Evolutionary conservation across 2,329 filamentous ascomycete genomes (phyloP).

Genomic region (Periconia macrospinosa): DNA sequence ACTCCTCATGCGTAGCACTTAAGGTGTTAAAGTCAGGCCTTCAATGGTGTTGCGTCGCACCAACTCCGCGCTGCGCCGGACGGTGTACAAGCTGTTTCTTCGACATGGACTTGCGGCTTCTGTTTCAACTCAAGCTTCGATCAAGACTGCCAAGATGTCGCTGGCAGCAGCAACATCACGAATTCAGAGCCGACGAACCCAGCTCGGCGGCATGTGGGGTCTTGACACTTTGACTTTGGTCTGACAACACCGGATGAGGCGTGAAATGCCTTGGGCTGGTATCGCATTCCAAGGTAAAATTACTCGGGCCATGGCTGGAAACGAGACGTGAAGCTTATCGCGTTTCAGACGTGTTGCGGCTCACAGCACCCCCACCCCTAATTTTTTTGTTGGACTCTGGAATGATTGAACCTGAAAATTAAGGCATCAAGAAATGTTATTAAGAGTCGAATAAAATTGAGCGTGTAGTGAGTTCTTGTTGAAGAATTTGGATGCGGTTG

Average conservation of each 20-base stretch:
- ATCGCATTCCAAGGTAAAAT: constrained; percentile 16
- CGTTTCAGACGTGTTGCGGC: constrained; percentile 16
- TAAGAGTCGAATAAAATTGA: not conserved
- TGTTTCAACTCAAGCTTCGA: not conserved
- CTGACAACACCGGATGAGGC: constrained; percentile 12
- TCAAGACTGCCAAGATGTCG: not conserved
- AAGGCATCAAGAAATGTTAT: constrained; percentile 2
- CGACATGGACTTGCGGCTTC: not conserved
- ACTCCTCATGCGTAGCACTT: too few species aligned
- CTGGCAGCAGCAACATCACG: not conserved
- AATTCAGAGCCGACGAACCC: not conserved
- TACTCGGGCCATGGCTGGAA: constrained; percentile 12
- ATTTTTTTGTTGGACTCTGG: not conserved
- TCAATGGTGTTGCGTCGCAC: not conserved
- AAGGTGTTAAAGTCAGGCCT: not conserved
- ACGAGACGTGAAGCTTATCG: constrained; percentile 8
- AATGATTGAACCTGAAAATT: not conserved
- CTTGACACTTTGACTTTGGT: constrained; percentile 5
- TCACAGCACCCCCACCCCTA: constrained; percentile 3
- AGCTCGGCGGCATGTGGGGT: constrained; percentile 1
- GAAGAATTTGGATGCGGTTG: not conserved
- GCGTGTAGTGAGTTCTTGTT: not conserved
- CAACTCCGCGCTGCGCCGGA: not conserved
- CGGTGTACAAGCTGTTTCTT: not conserved
- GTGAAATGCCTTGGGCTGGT: constrained; percentile 11